Conservation (phyloP, 352 stramenopile species). For the Pythium pectinolyticum region DNA sequence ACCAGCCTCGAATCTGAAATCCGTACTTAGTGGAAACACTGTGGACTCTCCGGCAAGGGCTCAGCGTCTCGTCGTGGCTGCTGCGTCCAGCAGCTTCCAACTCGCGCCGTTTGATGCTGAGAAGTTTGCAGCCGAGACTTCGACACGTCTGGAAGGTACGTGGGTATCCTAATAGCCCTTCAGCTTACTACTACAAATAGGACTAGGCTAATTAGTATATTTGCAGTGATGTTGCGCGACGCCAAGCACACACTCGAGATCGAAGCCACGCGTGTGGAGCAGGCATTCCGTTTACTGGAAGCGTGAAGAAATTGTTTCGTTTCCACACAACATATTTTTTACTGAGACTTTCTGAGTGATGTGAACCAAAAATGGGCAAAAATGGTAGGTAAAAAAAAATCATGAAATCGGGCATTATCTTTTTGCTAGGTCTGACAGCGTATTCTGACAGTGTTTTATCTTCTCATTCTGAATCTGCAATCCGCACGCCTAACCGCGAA, state of each 20-base stretch:
- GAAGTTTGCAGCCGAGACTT: slow-evolving; percentile 12
- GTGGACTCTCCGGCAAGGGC: background rate
- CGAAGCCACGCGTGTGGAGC: slow-evolving; percentile 18
- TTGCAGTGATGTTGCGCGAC: slow-evolving; percentile 19
- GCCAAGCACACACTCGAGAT: slow-evolving; percentile 17
- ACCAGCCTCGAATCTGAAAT: no score
- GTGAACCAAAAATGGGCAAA: no score
- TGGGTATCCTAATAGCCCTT: background rate
- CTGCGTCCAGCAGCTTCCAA: slow-evolving; percentile 3
- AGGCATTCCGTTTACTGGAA: slow-evolving; percentile 10
- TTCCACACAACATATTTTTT: slow-evolving; percentile 7
- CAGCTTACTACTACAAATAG: background rate
- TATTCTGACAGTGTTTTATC: no score
- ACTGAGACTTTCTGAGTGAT: no score
- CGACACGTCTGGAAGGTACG: slow-evolving; percentile 10
- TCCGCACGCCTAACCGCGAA: no score
- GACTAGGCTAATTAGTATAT: background rate
- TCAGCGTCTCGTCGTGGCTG: background rate
- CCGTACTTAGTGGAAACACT: no score
- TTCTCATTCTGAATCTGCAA: no score
- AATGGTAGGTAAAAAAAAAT: no score
- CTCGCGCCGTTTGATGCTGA: slow-evolving; percentile 16
- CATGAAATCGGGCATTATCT: no score
- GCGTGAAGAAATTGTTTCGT: background rate
- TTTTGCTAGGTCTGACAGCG: no score